These are phyloP conservation scores for Candida anglica DNA, from an alignment of 805 yeast species.

Conservation along the genomic window DNA sequence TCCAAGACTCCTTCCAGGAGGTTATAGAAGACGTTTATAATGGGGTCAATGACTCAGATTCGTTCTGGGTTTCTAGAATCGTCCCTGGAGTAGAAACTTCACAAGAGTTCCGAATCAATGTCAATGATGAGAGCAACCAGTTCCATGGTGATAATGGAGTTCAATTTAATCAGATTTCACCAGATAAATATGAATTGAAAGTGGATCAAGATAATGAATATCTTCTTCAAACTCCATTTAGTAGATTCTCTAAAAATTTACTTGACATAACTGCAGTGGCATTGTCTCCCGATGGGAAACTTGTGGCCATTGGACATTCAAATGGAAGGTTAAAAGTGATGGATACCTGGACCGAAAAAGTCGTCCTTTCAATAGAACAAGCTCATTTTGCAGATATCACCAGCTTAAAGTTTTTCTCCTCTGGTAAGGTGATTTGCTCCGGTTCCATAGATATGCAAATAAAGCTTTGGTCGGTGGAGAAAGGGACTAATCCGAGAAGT, in stretches of 20 bases:
- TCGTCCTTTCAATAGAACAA: background rate
- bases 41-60: background rate
- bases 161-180: no score
- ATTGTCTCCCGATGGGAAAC: no score
- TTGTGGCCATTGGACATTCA: conserved; percentile 2
- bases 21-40: background rate
- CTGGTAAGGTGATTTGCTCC: conserved; percentile 11
- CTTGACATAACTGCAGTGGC: conserved; percentile 2
- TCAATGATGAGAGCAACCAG: no score
- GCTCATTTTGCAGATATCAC: conserved; percentile 11
- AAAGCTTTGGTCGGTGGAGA: conserved; percentile 10
- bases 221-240: no score
- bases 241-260: no score
- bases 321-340: background rate
- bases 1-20: conserved; percentile 3
- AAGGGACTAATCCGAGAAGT: conserved; percentile 6
- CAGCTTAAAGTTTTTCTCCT: conserved; percentile 10
- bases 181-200: no score
- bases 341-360: background rate
- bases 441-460: conserved; percentile 11
- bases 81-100: no score
- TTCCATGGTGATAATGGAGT: no score
- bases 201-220: no score
- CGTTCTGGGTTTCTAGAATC: conserved; percentile 4
- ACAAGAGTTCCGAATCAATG: no score